Conservation (phyloP, 306 rosid species). For the Trifolium pratense region DNA sequence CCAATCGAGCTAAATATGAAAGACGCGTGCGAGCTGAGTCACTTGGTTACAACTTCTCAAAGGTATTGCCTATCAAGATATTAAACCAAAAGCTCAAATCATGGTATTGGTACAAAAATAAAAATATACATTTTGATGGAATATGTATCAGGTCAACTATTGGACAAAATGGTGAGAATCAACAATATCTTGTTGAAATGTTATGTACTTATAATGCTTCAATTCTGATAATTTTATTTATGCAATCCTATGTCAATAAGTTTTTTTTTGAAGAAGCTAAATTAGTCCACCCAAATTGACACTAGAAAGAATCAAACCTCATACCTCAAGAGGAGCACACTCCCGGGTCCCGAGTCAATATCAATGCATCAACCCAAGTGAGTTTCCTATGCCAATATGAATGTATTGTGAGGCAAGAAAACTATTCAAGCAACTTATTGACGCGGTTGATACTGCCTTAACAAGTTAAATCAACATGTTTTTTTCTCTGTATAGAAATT, state of each 20-base stretch:
- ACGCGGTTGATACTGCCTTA: conserved; percentile 79
- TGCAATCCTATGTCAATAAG: conserved; percentile 48
- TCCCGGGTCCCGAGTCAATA: too few relatives aligned
- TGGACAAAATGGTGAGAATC: conserved; percentile 72
- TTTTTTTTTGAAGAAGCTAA: too few relatives aligned
- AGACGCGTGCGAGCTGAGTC: too few relatives aligned
- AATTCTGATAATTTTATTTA: conserved; percentile 25
- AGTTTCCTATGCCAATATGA: too few relatives aligned
- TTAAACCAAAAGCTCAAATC: not conserved
- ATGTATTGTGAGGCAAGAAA: conserved; percentile 71
- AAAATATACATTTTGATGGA: conserved; percentile 84
- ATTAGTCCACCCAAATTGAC: too few relatives aligned
- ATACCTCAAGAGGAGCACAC: too few relatives aligned
- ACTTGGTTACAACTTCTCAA: too few relatives aligned
- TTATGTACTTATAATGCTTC: not conserved
- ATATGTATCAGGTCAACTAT: conserved; percentile 64
- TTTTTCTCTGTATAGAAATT: conserved; percentile 2
- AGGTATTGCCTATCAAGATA: too few relatives aligned
- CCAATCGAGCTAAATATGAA: too few relatives aligned
- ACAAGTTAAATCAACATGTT: conserved; percentile 34
- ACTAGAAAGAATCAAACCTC: too few relatives aligned
- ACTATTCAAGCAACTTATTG: conserved; percentile 77
- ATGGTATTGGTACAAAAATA: conserved; percentile 76
- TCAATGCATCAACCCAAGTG: too few relatives aligned
- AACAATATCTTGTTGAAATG: too few relatives aligned